phyloP scores from a whole-genome alignment of 1,139 yeast species.

The Taiozyma sp. region DNA sequence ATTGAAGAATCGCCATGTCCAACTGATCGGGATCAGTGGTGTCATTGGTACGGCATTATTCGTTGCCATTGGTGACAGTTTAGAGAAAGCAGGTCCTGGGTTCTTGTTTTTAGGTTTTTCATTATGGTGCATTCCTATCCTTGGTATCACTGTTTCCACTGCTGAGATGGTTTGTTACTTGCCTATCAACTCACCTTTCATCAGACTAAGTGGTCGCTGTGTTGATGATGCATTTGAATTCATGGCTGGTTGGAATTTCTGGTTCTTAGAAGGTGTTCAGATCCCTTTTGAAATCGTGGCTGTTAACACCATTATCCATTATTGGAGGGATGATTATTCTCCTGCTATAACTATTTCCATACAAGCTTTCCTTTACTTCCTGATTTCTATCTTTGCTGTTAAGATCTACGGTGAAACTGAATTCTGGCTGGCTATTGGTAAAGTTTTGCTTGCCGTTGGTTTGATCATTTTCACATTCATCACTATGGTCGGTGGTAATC shows the following conservation, averaged over 20 bases:
- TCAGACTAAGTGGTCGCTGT: constrained; percentile 49
- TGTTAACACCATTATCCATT: constrained; percentile 71
- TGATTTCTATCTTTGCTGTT: constrained; percentile 69
- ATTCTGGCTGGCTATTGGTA: constrained; percentile 74
- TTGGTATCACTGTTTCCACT: constrained; percentile 62
- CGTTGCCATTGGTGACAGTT: constrained; percentile 68
- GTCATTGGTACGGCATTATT: constrained; percentile 78
- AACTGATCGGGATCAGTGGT: constrained; percentile 79
- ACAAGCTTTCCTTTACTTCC: constrained; percentile 55
- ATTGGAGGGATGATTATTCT: constrained; percentile 71
- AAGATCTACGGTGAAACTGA: constrained; percentile 71
- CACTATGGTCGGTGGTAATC: constrained; percentile 85
- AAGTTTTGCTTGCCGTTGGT: constrained; percentile 66
- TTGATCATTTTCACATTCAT: constrained; percentile 66
- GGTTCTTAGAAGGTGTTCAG: constrained; percentile 68
- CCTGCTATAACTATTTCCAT: constrained; percentile 59
- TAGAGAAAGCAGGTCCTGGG: constrained; percentile 73
- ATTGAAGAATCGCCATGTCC: constrained; percentile 57
- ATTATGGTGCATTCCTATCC: constrained; percentile 54
- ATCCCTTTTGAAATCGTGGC: constrained; percentile 82
- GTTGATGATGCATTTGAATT: constrained; percentile 69
- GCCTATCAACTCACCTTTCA: constrained; percentile 66
- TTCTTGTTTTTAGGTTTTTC: constrained; percentile 63
- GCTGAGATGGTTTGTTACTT: constrained; percentile 82
- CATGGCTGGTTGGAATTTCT: constrained; percentile 77